These are phyloP conservation scores for Zea mays DNA, from an alignment of 176 grass and related monocot species.

Conservation along the genomic window DNA sequence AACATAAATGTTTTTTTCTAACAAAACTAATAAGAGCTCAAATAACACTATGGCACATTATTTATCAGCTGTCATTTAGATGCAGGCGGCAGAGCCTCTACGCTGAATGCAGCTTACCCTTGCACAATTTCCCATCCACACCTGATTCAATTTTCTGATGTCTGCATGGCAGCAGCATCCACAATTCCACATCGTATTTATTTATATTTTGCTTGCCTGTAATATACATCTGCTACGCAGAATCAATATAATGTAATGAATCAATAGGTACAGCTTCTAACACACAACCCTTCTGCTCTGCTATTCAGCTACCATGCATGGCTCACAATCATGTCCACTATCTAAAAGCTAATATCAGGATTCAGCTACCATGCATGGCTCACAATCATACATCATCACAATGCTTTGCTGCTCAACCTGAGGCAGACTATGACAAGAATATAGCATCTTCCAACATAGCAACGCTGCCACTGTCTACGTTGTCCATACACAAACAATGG, in stretches of 20 bases:
- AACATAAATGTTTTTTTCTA: background rate
- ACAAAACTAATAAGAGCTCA: background rate
- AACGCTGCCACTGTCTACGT: background rate
- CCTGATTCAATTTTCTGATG: background rate
- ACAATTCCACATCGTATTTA: background rate
- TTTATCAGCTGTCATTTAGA: background rate
- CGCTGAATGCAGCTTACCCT: background rate
- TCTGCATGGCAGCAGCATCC: background rate
- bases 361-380: too few relatives aligned
- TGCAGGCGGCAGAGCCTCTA: background rate
- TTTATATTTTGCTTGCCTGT: slow-evolving; percentile 8
- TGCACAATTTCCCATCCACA: background rate
- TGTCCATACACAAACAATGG: background rate
- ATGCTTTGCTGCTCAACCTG: background rate
- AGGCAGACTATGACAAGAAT: background rate
- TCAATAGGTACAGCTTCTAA: background rate
- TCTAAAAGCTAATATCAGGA: too few relatives aligned
- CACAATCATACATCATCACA: too few relatives aligned
- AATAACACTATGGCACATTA: background rate
- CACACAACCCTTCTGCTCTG: background rate
- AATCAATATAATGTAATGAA: slow-evolving; percentile 6
- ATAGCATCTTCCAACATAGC: background rate
- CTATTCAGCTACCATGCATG: background rate
- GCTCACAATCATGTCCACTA: too few relatives aligned
- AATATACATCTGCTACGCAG: slow-evolving; percentile 6